Base-by-base conservation (phyloP, 805 yeast species). In the Saccharomycodes ludwigii region DNA sequence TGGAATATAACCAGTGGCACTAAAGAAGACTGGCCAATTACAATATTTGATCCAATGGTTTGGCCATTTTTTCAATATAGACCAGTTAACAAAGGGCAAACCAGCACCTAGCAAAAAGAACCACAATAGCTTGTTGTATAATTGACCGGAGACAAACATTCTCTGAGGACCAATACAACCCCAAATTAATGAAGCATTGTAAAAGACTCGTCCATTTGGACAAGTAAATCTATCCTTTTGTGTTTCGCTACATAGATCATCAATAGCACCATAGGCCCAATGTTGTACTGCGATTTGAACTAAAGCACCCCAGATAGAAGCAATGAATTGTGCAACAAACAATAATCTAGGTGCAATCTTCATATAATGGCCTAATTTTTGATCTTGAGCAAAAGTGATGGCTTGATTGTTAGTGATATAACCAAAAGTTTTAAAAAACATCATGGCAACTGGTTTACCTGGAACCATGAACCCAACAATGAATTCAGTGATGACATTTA, bases 391-490 rank as follows among this genome's bases (percentile, higher is more conserved):
- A 45, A 63, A 73, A 32, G 61, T 56, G 24, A 70, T 60, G 1
- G 79, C 78, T 43, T 73, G 78, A 10, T 49, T 48, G 30, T 65
- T 65, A 23, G 72, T 62, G 40, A 67, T 66, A 48, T 63, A 70
- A 18, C 79, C 77, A 41, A 64, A 66, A 7, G 75, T 67, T 51
- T 73, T 74, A 57, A 73, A 63, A 41, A 70, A 63, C 64, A 78
- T 71, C 53, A 73, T 64, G 1, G 80, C 78, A 12, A 73, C 51
- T 1, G 83, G 70, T 29, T 58, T 56, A 1, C 75, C 81, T 3
- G 81, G 82, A 9, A 70, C 58, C 37, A 76, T 63, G 48, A 73
- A 76, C 2, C 83, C 84, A 18, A 71, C 68, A 27, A 77, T 63
- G 38, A 77, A 56, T 46, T 76, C 83, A 3, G 76, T 67, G 32